phyloP scores from a whole-genome alignment of 1,284 basidiomycete species.

The Paramarasmius palmivorus region DNA sequence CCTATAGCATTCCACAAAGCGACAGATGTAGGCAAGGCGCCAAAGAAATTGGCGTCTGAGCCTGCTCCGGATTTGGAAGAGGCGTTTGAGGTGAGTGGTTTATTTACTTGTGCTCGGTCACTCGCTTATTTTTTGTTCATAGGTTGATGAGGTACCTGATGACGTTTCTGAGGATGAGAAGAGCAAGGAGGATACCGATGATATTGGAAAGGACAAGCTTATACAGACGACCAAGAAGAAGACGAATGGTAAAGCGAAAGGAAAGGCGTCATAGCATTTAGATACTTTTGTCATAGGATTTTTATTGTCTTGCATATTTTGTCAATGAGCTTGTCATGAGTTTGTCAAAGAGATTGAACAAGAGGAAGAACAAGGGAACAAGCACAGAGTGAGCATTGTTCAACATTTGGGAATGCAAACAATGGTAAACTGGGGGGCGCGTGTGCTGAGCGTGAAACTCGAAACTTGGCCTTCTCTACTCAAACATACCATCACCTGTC shows the following conservation, averaged over 20 bases:
- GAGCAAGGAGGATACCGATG: constrained; percentile 37
- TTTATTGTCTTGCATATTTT: not conserved
- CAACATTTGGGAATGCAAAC: too few relatives aligned
- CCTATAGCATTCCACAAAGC: constrained; percentile 92
- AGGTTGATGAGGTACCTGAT: constrained; percentile 51
- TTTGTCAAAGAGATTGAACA: too few relatives aligned
- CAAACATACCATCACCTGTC: not conserved
- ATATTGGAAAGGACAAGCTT: constrained; percentile 49
- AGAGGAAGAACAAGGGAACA: too few relatives aligned
- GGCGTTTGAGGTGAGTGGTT: constrained; percentile 59
- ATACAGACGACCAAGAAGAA: constrained; percentile 47
- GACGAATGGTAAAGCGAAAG: constrained; percentile 19
- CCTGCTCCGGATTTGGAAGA: constrained; percentile 89
- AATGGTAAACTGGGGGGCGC: too few relatives aligned
- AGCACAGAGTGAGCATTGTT: too few relatives aligned
- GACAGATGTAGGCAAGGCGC: constrained; percentile 70
- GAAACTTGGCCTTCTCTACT: too few relatives aligned
- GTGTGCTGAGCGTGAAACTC: too few relatives aligned
- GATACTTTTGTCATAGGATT: too few relatives aligned
- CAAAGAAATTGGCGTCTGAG: constrained; percentile 76
- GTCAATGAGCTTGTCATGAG: not conserved
- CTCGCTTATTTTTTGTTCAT: constrained; percentile 3
- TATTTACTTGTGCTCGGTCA: not conserved
- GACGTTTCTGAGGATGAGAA: constrained; percentile 55
- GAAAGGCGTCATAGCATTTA: constrained; percentile 10